These are phyloP conservation scores for Auriscalpium orientale DNA, from an alignment of 768 basidiomycete genomes.

Conservation along the genomic window DNA sequence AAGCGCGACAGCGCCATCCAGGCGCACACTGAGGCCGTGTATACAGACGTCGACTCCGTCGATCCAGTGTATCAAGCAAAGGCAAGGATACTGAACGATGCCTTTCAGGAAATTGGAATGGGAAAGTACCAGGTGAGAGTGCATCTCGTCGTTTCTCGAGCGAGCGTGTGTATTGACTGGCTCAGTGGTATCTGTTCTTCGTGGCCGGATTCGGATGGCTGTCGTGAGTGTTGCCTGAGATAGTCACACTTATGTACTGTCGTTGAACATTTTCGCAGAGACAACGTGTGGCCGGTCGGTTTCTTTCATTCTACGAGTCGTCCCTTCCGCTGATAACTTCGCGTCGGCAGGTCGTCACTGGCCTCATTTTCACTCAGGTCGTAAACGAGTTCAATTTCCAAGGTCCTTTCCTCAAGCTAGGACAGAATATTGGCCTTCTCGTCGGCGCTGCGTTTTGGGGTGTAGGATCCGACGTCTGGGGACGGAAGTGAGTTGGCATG, in stretches of 20 bases:
- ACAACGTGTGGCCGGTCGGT: conserved; percentile 66
- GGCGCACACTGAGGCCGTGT: conserved; percentile 3
- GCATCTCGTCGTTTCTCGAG: background rate
- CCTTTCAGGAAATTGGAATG: conserved; percentile 50
- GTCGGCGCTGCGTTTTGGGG: conserved; percentile 68
- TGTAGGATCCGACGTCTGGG: conserved; percentile 63
- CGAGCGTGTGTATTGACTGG: background rate
- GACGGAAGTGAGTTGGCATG: conserved; percentile 38
- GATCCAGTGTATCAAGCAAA: conserved; percentile 45
- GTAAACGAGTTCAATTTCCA: conserved; percentile 57
- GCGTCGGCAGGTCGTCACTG: conserved; percentile 45
- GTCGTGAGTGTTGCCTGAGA: conserved; percentile 37
- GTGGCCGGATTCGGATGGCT: conserved; percentile 73
- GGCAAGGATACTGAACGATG: conserved; percentile 37
- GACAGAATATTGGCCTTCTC: conserved; percentile 64
- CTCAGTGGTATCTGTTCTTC: conserved; percentile 53
- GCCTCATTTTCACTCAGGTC: conserved; percentile 56
- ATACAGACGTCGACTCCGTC: background rate
- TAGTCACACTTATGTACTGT: too few species aligned
- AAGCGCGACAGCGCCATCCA: background rate
- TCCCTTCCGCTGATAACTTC: too few species aligned
- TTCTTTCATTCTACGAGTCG: background rate
- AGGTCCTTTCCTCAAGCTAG: conserved; percentile 58
- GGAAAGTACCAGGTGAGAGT: conserved; percentile 43
- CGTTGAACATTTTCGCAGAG: conserved; percentile 28